phyloP scores from a whole-genome alignment of 2,329 filamentous ascomycete genomes.

The Rutstroemia sydowiana region DNA sequence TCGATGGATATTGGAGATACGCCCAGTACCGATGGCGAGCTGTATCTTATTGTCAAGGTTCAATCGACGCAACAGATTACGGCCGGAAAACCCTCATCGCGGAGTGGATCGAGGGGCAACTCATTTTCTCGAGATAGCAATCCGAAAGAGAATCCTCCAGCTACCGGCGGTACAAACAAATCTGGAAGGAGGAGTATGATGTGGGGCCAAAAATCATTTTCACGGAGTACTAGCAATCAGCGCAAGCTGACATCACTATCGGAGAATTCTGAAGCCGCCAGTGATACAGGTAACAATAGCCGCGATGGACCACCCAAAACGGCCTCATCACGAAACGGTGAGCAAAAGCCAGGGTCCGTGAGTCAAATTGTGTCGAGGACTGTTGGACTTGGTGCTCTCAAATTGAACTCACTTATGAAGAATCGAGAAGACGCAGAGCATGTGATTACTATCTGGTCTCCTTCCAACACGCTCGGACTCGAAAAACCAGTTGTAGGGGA shows the following conservation, averaged over 20 bases:
- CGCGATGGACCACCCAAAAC: constrained; percentile 43
- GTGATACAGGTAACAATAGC: constrained; percentile 12
- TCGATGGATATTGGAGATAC: constrained; percentile 45
- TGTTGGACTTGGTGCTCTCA: constrained; percentile 70
- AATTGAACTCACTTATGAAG: constrained; percentile 68
- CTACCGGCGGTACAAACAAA: constrained; percentile 42
- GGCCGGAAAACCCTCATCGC: constrained; percentile 23
- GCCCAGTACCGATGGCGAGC: constrained; percentile 56
- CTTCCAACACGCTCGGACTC: constrained; percentile 47
- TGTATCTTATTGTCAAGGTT: constrained; percentile 81
- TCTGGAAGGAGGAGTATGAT: constrained; percentile 57
- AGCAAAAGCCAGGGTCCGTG: constrained; percentile 17
- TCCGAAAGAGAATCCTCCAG: constrained; percentile 34
- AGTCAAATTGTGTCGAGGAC: constrained; percentile 55
- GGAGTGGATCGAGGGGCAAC: constrained; percentile 11
- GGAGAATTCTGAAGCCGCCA: constrained; percentile 14
- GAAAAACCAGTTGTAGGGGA: constrained; percentile 51
- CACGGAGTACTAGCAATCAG: constrained; percentile 37
- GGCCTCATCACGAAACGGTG: constrained; percentile 35
- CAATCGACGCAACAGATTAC: constrained; percentile 25
- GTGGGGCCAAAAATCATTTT: constrained; percentile 56
- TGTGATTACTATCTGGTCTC: constrained; percentile 69
- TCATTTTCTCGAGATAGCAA: constrained; percentile 22
- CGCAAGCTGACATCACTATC: constrained; percentile 45
- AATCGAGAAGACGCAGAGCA: constrained; percentile 67